Evolutionary conservation across 2,329 filamentous ascomycete genomes (phyloP).

Genomic region (Aspergillus piperis): DNA sequence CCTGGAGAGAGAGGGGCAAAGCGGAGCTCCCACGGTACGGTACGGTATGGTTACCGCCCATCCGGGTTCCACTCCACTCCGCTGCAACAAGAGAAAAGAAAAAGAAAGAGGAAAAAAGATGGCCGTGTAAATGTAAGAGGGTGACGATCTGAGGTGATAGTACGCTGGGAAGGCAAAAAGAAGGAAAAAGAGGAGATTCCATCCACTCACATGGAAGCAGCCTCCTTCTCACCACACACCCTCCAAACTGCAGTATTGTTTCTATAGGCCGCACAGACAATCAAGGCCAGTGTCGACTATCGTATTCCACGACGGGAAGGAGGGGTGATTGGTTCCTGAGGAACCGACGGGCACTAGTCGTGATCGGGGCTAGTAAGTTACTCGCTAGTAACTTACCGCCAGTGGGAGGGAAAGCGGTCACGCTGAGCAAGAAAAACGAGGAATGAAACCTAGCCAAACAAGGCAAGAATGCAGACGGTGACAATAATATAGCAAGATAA

Average conservation of each 20-base stretch:
- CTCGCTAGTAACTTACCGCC: not conserved
- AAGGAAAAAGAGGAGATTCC: not conserved
- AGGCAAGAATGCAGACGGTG: not conserved
- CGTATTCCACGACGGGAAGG: not conserved
- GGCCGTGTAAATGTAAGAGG: not conserved
- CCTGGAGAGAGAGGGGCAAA: conserved; percentile 3
- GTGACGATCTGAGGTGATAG: not conserved
- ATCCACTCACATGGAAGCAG: not conserved
- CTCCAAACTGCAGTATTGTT: not conserved
- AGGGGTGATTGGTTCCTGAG: conserved; percentile 11
- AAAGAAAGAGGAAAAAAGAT: not conserved
- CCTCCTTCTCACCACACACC: not conserved
- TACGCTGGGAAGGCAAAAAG: not conserved
- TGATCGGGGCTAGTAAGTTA: not conserved
- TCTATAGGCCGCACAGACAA: not conserved
- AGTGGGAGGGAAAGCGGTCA: not conserved
- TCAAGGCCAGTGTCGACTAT: not conserved
- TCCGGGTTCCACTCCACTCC: conserved; percentile 3
- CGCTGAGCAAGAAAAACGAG: not conserved
- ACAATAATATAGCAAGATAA: not conserved
- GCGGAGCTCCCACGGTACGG: conserved; percentile 10
- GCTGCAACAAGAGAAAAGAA: not conserved
- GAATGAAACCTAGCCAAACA: not conserved
- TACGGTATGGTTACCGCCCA: conserved; percentile 14
- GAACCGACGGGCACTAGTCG: conserved; percentile 12